A percentile compares a stretch with the other conserved stretches of the same genome.
Conservation (phyloP, 306 rosid genomes). For the Purshia tridentata region DNA sequence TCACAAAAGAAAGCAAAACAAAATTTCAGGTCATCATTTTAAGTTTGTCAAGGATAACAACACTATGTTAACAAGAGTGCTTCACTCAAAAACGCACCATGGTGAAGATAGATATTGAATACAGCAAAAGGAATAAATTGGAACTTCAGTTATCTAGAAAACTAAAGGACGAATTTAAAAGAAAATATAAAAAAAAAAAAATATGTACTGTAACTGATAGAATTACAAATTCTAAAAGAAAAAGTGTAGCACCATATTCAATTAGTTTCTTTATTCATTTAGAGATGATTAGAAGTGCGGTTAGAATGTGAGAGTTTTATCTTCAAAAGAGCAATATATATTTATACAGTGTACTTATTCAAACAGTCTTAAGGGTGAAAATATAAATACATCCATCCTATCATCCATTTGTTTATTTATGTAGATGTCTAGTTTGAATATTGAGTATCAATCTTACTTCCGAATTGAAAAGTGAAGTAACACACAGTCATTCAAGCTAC, state of each 20-base stretch:
- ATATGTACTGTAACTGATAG: no score
- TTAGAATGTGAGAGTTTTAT: no score
- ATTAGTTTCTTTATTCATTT: neutral
- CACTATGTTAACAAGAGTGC: no score
- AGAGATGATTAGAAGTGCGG: neutral
- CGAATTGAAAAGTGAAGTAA: no score
- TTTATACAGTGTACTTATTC: neutral
- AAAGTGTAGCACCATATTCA: no score
- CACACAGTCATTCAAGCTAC: no score
- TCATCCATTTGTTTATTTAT: neutral
- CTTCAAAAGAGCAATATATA: no score
- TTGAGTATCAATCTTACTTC: no score
- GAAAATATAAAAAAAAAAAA: no score
- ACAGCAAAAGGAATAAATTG: neutral
- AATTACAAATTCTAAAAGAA: no score
- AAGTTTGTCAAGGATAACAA: neutral
- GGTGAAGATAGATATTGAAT: neutral
- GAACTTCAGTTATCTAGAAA: neutral
- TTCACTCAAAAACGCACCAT: neutral
- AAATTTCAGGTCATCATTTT: neutral
- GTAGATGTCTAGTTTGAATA: no score
- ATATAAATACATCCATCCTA: neutral
- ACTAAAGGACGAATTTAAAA: no score
- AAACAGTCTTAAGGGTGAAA: neutral
- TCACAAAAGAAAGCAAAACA: neutral